Evolutionary conservation across 2,329 filamentous ascomycete genomes (phyloP), one percentile per base, ranked within the genome.

Genomic region (Magnaporthiopsis rhizophila): DNA sequence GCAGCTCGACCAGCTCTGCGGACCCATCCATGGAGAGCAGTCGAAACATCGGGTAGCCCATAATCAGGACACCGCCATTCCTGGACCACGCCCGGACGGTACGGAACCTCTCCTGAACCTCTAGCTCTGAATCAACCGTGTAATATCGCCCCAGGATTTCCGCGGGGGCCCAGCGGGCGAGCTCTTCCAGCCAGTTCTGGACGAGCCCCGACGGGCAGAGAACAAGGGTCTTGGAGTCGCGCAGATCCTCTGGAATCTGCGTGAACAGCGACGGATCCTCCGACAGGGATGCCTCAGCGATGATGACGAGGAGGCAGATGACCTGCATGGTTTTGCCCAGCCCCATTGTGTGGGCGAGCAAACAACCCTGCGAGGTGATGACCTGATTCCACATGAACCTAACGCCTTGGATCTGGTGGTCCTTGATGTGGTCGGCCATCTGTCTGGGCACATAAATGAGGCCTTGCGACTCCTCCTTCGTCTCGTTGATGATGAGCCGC

Each of bases 281-380:
- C 0, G 89, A 93, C 26, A 73, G 72, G 4, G 86, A 81, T 3
- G 91, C 85, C 68, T 90, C 83, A 5, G 86, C 81, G 66, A 97
- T 84, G 0, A 90, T 87, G 21, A 90, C 83, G 7, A 97, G 82
- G n/a, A 97, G 78, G 0, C 91, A 90, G 65, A 97, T 91, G 7
- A 92, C 85, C 77, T 97, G 92, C 88, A 96, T 92, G 0, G 92
- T 96, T 77, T 97, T 97, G 21, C 92, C 92, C 2, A 97, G 77
- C 1, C 93, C 93, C 92, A 97, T 97, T 0, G 90, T 91, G 73
- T 97, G 92, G 7, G 92, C 90, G 26, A 97, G 80, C 15, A 96
- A 81, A 71, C 91, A 96, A 2, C 92, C 92, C 74, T 92, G 87
- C 24, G 82, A 81, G 6, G 79, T 81, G 7, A 94, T 84, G 59